Conservation (phyloP, 495 filamentous ascomycete species). For the Neurospora pannonica region DNA sequence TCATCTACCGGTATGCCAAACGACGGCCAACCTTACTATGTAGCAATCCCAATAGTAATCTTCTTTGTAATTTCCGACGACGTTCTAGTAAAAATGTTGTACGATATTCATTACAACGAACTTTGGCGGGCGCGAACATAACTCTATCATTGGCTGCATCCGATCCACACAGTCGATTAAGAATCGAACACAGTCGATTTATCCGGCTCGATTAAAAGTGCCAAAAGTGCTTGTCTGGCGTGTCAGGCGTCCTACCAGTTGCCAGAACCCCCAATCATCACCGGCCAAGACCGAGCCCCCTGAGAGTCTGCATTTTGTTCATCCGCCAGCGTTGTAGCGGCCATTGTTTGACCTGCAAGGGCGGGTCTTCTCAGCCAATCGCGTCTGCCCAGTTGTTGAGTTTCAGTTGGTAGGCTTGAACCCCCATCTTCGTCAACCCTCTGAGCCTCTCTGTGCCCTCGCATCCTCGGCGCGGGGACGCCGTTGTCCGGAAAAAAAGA, state of each 20-base stretch:
- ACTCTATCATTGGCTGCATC: too few species aligned
- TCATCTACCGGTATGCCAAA: too few species aligned
- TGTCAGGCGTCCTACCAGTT: neutral
- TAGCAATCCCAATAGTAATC: too few species aligned
- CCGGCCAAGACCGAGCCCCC: neutral
- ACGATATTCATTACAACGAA: too few species aligned
- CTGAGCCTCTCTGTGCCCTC: neutral
- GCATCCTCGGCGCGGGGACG: neutral
- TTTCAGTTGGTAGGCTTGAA: constrained; percentile 8
- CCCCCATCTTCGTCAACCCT: neutral
- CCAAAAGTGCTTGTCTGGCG: neutral
- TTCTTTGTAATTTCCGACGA: too few species aligned
- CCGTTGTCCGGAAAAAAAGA: neutral
- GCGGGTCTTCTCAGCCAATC: constrained; percentile 14
- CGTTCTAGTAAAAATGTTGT: too few species aligned
- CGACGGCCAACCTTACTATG: too few species aligned
- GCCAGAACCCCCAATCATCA: neutral
- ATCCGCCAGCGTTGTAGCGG: constrained; percentile 16
- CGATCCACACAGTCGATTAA: too few species aligned
- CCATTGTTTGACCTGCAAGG: constrained; percentile 18
- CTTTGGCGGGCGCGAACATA: too few species aligned
- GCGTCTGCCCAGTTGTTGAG: constrained; percentile 1
- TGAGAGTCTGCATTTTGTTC: neutral
- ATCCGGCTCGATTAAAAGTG: too few species aligned
- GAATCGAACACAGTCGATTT: too few species aligned